Percentiles rank a stretch among this genome's conserved stretches.
These are phyloP conservation scores for Diaporthe velutina DNA, from an alignment of 2,329 filamentous ascomycete species.

Conservation along the genomic window DNA sequence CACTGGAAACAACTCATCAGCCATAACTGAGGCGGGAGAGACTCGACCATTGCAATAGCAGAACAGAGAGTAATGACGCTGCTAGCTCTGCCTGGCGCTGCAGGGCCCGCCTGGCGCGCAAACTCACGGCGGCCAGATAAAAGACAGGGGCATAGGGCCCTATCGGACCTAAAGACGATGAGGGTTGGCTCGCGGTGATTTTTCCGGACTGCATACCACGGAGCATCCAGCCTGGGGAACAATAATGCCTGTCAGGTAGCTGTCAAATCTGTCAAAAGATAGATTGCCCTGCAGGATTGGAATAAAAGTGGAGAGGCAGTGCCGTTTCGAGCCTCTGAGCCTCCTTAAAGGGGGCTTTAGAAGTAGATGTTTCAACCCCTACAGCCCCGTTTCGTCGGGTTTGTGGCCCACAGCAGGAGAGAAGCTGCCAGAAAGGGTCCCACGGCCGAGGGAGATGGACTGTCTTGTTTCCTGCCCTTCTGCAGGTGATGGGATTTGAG, in stretches of 20 bases:
- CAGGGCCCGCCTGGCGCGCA: background rate
- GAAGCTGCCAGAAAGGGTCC: conserved; percentile 8
- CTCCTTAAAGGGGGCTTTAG: conserved; percentile 36
- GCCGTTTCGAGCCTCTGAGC: conserved; percentile 35
- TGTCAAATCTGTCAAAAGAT: conserved; percentile 39
- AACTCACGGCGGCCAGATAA: background rate
- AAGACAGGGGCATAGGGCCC: background rate
- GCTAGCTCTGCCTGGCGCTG: background rate
- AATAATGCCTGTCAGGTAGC: conserved; percentile 25
- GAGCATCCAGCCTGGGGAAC: background rate
- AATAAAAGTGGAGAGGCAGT: conserved; percentile 20
- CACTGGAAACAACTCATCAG: background rate
- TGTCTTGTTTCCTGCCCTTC: background rate
- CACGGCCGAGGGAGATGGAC: background rate
- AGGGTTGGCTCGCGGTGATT: background rate
- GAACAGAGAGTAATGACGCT: background rate
- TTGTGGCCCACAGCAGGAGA: background rate
- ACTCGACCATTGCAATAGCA: background rate
- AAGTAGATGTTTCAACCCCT: conserved; percentile 25
- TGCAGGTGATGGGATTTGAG: conserved; percentile 14
- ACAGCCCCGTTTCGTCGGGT: conserved; percentile 18
- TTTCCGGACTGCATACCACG: conserved; percentile 29
- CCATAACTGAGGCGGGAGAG: background rate
- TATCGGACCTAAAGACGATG: background rate
- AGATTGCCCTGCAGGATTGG: conserved; percentile 31